Percentiles rank a stretch among this genome's conserved stretches.
Evolutionary conservation across 352 stramenopile genomes (phyloP).

Genomic region (Stramenopiles sp.): DNA sequence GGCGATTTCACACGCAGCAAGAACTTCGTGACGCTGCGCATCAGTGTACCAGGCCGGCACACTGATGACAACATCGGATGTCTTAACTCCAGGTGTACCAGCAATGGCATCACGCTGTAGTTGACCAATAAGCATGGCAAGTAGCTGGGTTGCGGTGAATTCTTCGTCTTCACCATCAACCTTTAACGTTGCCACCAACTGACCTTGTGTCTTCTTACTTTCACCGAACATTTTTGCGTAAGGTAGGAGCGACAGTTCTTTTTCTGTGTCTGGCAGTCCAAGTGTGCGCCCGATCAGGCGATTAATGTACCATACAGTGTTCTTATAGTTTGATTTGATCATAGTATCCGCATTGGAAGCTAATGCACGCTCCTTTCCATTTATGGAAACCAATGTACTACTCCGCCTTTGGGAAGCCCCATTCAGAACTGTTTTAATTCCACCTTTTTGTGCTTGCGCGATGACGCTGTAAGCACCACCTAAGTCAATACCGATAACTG

Average conservation of each 20-base stretch:
- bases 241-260: constrained; percentile 35
- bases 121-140: not conserved
- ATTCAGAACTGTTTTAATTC: constrained; percentile 98
- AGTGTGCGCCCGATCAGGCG: constrained; percentile 87
- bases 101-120: not conserved
- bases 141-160: not conserved
- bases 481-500: constrained; percentile 90
- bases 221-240: not conserved
- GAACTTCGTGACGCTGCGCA: constrained; percentile 77
- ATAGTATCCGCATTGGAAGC: constrained; percentile 66
- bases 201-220: not conserved
- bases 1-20: constrained; percentile 69
- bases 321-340: constrained; percentile 82
- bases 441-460: constrained; percentile 78
- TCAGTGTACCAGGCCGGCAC: constrained; percentile 94
- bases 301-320: constrained; percentile 90
- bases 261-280: constrained; percentile 77
- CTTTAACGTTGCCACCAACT: not conserved
- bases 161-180: not conserved
- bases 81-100: not conserved
- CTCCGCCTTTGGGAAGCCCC: constrained; percentile 94
- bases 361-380: constrained; percentile 76
- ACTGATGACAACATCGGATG: constrained; percentile 49
- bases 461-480: constrained; percentile 87
- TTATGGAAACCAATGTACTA: constrained; percentile 55